A percentile compares a stretch with the other conserved stretches of the same genome.
These are phyloP conservation scores for Fusarium verticillioides DNA, from an alignment of 2,329 filamentous ascomycete genomes.

Conservation along the genomic window DNA sequence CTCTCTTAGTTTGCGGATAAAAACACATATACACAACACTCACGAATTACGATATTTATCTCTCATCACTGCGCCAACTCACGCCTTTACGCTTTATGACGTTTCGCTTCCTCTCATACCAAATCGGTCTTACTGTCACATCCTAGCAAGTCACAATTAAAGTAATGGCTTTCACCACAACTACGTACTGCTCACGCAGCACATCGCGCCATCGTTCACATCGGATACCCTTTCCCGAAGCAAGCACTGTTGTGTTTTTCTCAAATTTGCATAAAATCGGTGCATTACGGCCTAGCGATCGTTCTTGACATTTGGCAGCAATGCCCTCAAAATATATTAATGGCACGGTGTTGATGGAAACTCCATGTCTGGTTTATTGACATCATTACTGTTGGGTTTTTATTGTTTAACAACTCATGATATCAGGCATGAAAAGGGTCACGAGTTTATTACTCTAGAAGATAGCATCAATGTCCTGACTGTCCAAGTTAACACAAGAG, in stretches of 20 bases:
- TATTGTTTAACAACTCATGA: conserved; percentile 15
- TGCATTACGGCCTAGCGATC: conserved; percentile 32
- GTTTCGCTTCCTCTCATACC: conserved; percentile 17
- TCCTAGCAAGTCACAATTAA: conserved; percentile 2
- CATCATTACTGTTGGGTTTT: conserved; percentile 3
- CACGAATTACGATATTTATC: conserved; percentile 38
- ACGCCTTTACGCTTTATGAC: conserved; percentile 34
- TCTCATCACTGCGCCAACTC: conserved; percentile 14
- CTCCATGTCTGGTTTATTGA: background rate
- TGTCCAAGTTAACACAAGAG: background rate
- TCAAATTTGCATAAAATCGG: conserved; percentile 32
- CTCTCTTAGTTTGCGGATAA: background rate
- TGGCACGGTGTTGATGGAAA: conserved; percentile 3
- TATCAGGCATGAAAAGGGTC: conserved; percentile 17
- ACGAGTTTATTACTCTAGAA: conserved; percentile 12
- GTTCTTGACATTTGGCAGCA: conserved; percentile 26
- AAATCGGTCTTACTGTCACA: conserved; percentile 8
- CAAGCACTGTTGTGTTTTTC: conserved; percentile 33
- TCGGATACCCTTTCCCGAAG: conserved; percentile 38
- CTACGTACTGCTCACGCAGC: conserved; percentile 6
- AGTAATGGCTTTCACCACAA: conserved; percentile 3
- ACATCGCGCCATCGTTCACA: conserved; percentile 16
- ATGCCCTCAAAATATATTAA: conserved; percentile 15
- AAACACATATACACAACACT: conserved; percentile 27
- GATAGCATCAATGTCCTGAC: conserved; percentile 25